Base-by-base conservation (phyloP, 1,284 basidiomycete genomes). In the Ustilago trichophora region DNA sequence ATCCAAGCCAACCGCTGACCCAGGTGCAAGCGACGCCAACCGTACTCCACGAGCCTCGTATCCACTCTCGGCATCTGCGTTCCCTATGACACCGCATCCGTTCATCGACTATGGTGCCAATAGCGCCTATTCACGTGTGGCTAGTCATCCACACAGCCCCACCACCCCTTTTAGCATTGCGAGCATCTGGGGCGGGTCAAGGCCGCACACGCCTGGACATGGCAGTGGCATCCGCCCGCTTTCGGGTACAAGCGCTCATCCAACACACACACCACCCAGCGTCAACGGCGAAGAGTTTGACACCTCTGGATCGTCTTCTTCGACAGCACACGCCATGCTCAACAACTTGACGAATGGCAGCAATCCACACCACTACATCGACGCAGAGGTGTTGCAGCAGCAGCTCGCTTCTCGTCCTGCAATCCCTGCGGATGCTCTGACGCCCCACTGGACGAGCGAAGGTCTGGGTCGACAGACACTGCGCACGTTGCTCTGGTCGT, bases 51-150 rank as follows among this genome's bases (percentile, higher is more conserved):
- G 62, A 32, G 60, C 60, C 2, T 64, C 60, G 13, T 44, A 48
- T 22, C 60, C 60, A 16, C 36, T 52, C 18, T 54, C 52, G 16
- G 52, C 52, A 24, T 62, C 56, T 3, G 57, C 57, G 8, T 66
- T 51, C 7, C 68, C 72, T 24, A 60, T 77, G 35, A 79, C 77
- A 11, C 77, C 77, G 13, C 77, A 78, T 46, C 77, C 77, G 0
- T 79, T 79, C 49, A 72, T 71, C 21, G 70, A 77, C 55, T 77
- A 79, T 25, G 63, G 37, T 12, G 58, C 50, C 47, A 55, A 46
- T 52, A 70, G 67, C 41, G 53, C 57, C 44, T 64, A 53, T 27
- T 66, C 67, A 21, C 60, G 62, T n/a, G 34, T 60, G 16, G 62
- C 55, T 9, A 75, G 69, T 49, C 58, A 51, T 36, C 59, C 69